Conservation (phyloP, 768 basidiomycete species). For the Xerocomus potaroensis region DNA sequence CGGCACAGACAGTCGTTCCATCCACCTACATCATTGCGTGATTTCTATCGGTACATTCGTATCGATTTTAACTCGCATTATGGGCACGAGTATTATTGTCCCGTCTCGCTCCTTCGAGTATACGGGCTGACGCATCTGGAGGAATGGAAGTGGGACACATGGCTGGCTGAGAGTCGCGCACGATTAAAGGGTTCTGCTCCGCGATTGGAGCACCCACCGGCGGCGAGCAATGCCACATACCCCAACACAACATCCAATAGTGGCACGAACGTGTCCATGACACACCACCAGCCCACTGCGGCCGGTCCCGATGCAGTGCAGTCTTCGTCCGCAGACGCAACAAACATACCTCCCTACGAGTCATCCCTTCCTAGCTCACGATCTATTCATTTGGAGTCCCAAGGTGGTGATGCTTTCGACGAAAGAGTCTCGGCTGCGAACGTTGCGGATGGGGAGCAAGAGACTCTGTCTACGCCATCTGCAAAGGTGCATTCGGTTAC, state of each 20-base stretch:
- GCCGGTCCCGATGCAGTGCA: not conserved
- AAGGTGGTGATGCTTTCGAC: not conserved
- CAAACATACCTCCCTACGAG: not conserved
- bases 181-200: constrained; percentile 34
- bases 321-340: not conserved
- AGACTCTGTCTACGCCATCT: not conserved
- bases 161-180: constrained; percentile 65
- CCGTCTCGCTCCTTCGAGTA: constrained; percentile 85
- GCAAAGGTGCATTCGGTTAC: constrained; percentile 9
- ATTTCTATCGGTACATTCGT: constrained; percentile 91
- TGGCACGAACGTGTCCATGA: constrained; percentile 3
- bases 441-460: not conserved
- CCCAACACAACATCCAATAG: not conserved
- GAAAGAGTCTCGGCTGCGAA: not conserved
- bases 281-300: not conserved
- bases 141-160: constrained; percentile 89
- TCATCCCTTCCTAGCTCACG: not conserved
- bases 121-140: constrained; percentile 97
- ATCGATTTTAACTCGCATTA: constrained; percentile 94
- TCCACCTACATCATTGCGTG: constrained; percentile 62
- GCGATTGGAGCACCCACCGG: constrained; percentile 20
- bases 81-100: constrained; percentile 94
- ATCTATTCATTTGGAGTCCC: too few species aligned
- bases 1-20: constrained; percentile 60
- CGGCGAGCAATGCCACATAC: not conserved